phyloP scores from a whole-genome alignment of 371 early-diverging fungal genomes.

The Chytridium lagenaria region DNA sequence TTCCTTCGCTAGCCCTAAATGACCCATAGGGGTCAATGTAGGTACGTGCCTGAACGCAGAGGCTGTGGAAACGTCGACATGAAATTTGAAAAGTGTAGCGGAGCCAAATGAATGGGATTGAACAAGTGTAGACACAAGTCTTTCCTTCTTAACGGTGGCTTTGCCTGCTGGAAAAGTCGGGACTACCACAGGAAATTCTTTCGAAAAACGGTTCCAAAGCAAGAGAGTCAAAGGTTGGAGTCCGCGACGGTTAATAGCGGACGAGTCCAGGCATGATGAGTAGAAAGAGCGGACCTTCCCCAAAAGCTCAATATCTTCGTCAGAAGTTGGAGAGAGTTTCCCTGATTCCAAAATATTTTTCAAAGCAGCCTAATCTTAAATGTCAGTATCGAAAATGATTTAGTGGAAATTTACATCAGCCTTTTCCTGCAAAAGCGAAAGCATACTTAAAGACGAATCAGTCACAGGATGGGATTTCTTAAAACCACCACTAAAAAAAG shows the following conservation, averaged over 20 bases:
- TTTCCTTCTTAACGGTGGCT: neutral
- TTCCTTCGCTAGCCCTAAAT: constrained; percentile 14
- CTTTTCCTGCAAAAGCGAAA: neutral
- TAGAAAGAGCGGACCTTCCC: constrained; percentile 13
- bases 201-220: neutral
- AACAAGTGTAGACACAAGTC: neutral
- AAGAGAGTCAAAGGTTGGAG: neutral
- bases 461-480: constrained; percentile 18
- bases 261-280: neutral
- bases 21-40: constrained; percentile 13
- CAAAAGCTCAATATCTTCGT: too few relatives aligned
- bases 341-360: too few relatives aligned
- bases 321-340: too few relatives aligned
- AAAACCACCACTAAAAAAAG: constrained; percentile 21
- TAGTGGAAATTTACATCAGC: too few relatives aligned
- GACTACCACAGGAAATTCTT: constrained; percentile 16
- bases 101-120: constrained; percentile 15
- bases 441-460: neutral
- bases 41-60: neutral
- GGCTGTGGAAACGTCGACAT: neutral
- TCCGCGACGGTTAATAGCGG: neutral
- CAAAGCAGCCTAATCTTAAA: too few relatives aligned
- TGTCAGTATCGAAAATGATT: too few relatives aligned
- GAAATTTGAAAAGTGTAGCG: constrained; percentile 1
- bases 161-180: constrained; percentile 22